Evolutionary conservation across 352 stramenopile genomes (phyloP), one percentile per base, ranked within the genome.

Genomic region (Phytophthora palmivora): DNA sequence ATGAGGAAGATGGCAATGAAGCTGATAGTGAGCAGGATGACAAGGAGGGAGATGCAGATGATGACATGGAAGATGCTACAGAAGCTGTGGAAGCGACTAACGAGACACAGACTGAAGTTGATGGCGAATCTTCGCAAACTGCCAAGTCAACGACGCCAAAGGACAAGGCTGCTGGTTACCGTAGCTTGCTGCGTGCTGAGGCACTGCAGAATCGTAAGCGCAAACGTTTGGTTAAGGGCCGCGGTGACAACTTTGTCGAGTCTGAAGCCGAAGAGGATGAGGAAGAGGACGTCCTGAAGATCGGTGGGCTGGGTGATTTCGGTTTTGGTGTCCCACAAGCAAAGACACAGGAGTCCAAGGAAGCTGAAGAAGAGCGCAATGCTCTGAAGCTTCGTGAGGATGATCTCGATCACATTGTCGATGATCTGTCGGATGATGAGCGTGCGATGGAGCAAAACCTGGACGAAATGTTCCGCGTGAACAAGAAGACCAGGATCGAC

Each of bases 401-500:
- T 28, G 87, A 95, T 54, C 74, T 95, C 10, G 84, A 94, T 26
- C 78, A 87, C 51, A 95, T 95, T 63, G 87, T 95, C 4, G 87
- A 95, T 57, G 85, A 95, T 15, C 66, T 95, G 5, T 95, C 87
- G 3, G 87, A 95, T 48, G 87, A 95, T 18, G 87, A 95, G 72
- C 74, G 76, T 11, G 76, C 74, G 7, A 66, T 87, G 43, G 63
- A 84, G 44, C 69, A 86, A 36, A 79, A 93, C 34, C 55, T 92
- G 36, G 84, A 92, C 3, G 84, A 91, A 46, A 79, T 91, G 57
- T 89, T 91, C 58, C 87, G 85, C 73, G 77, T 15, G 79, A 92
- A 49, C 69, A 83, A 11, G 84, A 94, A 47, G 75, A 85, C 3
- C 64, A 83, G 42, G 87, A 95, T 63, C 78, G 75, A 0, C 58